Evolutionary conservation across 2,329 filamentous ascomycete species (phyloP).

Genomic region (Paraphaeosphaeria minitans): DNA sequence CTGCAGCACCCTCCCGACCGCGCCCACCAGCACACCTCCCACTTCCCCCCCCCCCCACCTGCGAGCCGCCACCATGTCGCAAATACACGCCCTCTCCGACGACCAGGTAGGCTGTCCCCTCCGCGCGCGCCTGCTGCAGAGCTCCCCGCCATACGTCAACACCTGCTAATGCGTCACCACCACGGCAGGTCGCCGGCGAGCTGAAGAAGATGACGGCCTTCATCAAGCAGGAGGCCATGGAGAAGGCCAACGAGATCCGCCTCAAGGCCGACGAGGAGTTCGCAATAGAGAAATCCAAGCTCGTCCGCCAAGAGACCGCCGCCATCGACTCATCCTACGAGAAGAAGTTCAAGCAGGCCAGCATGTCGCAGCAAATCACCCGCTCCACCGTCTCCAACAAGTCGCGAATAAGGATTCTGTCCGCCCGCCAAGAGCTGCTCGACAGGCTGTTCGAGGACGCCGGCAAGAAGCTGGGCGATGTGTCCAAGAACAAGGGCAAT

Average conservation of each 20-base stretch:
- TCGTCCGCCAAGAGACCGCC: constrained; percentile 92
- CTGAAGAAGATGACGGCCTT: constrained; percentile 99
- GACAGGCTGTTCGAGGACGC: constrained; percentile 87
- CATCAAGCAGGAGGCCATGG: constrained; percentile 97
- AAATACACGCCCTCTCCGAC: constrained; percentile 93
- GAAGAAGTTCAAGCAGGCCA: constrained; percentile 99
- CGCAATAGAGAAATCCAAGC: constrained; percentile 97
- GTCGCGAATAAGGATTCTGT: constrained; percentile 86
- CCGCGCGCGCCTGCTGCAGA: constrained; percentile 21
- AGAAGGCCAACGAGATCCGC: constrained; percentile 96
- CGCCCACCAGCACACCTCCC: constrained; percentile 3
- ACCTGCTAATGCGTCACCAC: constrained; percentile 35
- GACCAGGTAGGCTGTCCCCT: constrained; percentile 72
- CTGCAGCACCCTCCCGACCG: constrained; percentile 12
- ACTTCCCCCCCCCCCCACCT: too few species aligned
- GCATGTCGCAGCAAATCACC: constrained; percentile 98
- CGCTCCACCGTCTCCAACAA: constrained; percentile 96
- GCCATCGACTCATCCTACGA: constrained; percentile 91
- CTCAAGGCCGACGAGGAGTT: constrained; percentile 99
- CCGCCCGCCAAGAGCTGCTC: constrained; percentile 85
- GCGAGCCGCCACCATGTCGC: constrained; percentile 75
- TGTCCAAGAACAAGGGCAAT: constrained; percentile 71
- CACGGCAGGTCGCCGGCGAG: constrained; percentile 85
- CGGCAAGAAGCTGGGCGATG: constrained; percentile 70
- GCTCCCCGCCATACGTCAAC: constrained; percentile 28